phyloP scores from a whole-genome alignment of 331 rosid species.

The Malus hybrid region DNA sequence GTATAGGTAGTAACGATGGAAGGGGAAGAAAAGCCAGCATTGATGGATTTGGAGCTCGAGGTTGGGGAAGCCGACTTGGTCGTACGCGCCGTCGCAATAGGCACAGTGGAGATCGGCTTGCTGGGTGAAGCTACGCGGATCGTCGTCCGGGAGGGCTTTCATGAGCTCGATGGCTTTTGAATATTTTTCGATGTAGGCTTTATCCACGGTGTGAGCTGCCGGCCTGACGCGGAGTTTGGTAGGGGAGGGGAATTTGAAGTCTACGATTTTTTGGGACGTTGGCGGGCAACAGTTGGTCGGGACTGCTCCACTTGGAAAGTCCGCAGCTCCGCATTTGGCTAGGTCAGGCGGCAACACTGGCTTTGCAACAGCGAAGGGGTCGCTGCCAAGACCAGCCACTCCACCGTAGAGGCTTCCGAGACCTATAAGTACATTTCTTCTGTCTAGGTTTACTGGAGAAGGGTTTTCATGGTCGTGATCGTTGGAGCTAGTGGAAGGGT shows the following conservation, averaged over 20 bases:
- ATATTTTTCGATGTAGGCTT: slow-evolving; percentile 43
- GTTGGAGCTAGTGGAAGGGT: neutral
- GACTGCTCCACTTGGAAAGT: slow-evolving; percentile 26
- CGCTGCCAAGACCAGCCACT: slow-evolving; percentile 4
- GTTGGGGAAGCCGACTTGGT: slow-evolving; percentile 53
- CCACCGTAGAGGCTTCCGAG: slow-evolving; percentile 56
- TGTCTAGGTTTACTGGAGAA: slow-evolving; percentile 10
- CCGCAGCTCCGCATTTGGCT: slow-evolving; percentile 42
- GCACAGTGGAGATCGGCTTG: slow-evolving; percentile 83
- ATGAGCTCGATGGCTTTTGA: slow-evolving; percentile 47
- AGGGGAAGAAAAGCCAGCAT: slow-evolving; percentile 78
- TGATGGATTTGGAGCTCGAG: slow-evolving; percentile 62
- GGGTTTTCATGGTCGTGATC: neutral
- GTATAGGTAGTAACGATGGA: slow-evolving; percentile 61
- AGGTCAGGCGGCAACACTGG: slow-evolving; percentile 51
- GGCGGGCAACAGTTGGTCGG: slow-evolving; percentile 68
- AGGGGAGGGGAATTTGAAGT: slow-evolving; percentile 27
- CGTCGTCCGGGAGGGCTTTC: slow-evolving; percentile 51
- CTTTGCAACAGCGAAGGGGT: slow-evolving; percentile 38
- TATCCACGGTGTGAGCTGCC: slow-evolving; percentile 47
- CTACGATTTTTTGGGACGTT: slow-evolving; percentile 26
- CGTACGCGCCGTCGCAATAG: slow-evolving; percentile 65
- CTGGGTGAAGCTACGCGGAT: slow-evolving; percentile 62
- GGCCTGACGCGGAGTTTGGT: slow-evolving; percentile 34
- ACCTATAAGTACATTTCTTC: slow-evolving; percentile 65